A percentile compares a stretch with the other conserved stretches of the same genome.
phyloP scores from a whole-genome alignment of 179 eudicot genomes.

The Drosera spatulata region DNA sequence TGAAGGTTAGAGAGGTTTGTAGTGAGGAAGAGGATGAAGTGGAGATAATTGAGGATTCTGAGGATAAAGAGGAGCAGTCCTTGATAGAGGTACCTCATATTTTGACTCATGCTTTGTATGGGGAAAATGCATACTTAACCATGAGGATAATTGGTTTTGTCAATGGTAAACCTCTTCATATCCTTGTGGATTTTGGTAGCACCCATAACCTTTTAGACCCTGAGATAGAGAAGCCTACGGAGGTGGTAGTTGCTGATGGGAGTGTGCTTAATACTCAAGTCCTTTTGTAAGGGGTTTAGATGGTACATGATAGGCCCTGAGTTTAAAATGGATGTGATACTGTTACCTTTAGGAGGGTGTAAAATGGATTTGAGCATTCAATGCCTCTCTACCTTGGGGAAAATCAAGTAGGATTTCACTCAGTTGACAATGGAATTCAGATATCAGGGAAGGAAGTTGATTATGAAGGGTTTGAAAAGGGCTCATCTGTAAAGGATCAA shows the following conservation, averaged over 20 bases:
- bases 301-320: neutral
- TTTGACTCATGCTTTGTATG: neutral
- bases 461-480: too few species aligned
- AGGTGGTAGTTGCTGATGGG: neutral
- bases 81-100: neutral
- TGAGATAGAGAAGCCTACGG: neutral
- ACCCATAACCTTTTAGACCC: too few species aligned
- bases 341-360: conserved; percentile 24
- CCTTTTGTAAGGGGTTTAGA: neutral
- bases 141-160: neutral
- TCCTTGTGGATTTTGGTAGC: neutral
- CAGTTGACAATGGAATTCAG: too few species aligned
- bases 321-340: neutral
- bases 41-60: neutral
- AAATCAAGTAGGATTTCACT: too few species aligned
- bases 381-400: too few species aligned
- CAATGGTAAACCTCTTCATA: neutral
- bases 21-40: too few species aligned
- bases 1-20: neutral
- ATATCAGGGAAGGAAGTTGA: too few species aligned
- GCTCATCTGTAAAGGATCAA: too few species aligned
- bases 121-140: neutral
- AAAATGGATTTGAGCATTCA: too few species aligned
- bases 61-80: neutral
- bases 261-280: neutral